Percentiles rank a stretch among this genome's conserved stretches.
Conservation (phyloP, 2,329 filamentous ascomycete genomes). For the Xenoacremonium recifei region DNA sequence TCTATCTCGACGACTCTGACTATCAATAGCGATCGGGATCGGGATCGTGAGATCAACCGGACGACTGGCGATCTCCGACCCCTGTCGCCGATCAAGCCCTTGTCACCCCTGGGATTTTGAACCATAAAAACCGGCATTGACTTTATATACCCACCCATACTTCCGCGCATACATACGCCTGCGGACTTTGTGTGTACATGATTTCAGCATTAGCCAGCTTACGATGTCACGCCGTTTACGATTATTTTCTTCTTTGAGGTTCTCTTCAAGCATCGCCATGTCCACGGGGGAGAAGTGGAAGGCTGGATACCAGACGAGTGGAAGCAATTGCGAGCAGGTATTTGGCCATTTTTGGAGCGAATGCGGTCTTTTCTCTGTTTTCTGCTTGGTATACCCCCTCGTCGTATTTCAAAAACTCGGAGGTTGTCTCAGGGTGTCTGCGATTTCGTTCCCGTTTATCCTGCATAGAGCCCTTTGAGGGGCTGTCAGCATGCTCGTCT, state of each 20-base stretch:
- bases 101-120: constrained; percentile 61
- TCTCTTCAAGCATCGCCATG: constrained; percentile 4
- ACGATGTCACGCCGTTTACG: constrained; percentile 36
- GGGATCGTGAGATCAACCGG: constrained; percentile 30
- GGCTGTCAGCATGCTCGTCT: constrained; percentile 1
- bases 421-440: constrained; percentile 8
- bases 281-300: constrained; percentile 11
- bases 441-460: background rate
- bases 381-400: constrained; percentile 24
- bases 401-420: constrained; percentile 20
- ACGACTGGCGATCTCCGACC: constrained; percentile 48
- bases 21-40: constrained; percentile 41
- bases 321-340: constrained; percentile 5
- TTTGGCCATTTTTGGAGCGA: constrained; percentile 9
- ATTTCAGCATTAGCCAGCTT: constrained; percentile 21
- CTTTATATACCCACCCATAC: constrained; percentile 2
- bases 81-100: constrained; percentile 64
- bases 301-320: constrained; percentile 8
- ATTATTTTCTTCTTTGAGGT: constrained; percentile 19
- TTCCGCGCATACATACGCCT: constrained; percentile 9
- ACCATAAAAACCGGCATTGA: background rate
- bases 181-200: constrained; percentile 14
- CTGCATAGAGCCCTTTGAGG: background rate
- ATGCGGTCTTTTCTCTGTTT: constrained; percentile 15
- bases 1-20: constrained; percentile 46